Base-by-base conservation (phyloP, 2,329 filamentous ascomycete species). In the Stachybotrys elegans region DNA sequence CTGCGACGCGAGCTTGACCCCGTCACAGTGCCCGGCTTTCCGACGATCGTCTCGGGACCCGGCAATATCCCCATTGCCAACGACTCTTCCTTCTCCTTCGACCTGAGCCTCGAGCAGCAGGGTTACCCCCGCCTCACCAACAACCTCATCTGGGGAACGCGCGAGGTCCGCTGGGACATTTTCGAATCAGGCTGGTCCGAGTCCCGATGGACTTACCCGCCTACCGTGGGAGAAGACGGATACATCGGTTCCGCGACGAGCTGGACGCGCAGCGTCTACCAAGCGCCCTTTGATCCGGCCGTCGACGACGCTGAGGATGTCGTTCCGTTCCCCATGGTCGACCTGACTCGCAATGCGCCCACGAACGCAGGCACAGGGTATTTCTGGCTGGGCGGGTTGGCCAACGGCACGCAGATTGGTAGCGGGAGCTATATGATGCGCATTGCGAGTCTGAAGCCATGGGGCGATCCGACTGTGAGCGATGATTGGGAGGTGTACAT, bases 61-160 rank as follows among this genome's bases (percentile, higher is more conserved):
- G 4, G 8, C 20, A 21, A 39, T 16, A 4, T 39, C 7, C 36
- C 36, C 7, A 22, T 39, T n/a, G 19, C 5, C 19, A 12, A 39
- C 5, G 23, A 39, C n/a, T 12, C 29, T 21, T 39, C 21, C 22
- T 40, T 46, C 35, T 48, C 49, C 2, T 52, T 52, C 46, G 43
- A 54, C 20, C 42, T 55, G 3, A 32, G 43, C 22, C 20, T 43
- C 14, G 43, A 42, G 16, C 36, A 12, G 11, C 41, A 46, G 23
- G 51, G 51, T 43, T 56, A 54, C 43, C 49, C 52, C 23, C 50
- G 48, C 27, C 47, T 54, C 22, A 46, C 43, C 37, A 43, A 46
- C 40, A 51, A 48, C 37, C 46, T 56, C 17, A 40, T 47, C 22
- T 58, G 51, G 49, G 55, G 55, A n/a, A 49, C 54, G 0, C 45